Conservation (phyloP, 1,139 yeast genomes). For the Debaryomycetaceae sp. region DNA sequence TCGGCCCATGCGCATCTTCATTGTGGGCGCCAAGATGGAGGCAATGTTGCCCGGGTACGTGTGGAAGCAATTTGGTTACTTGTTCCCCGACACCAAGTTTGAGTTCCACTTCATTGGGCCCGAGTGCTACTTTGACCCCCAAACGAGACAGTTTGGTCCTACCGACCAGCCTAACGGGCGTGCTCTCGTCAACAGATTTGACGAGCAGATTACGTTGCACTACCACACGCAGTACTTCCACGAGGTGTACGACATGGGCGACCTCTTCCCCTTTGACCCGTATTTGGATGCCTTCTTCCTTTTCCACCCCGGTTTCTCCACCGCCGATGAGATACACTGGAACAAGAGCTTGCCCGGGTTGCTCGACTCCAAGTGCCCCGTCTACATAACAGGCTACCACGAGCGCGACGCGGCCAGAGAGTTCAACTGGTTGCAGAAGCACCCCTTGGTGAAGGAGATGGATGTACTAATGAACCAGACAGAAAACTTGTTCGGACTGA, state of each 20-base stretch:
- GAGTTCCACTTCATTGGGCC: slow-evolving; percentile 95
- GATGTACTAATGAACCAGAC: slow-evolving; percentile 78
- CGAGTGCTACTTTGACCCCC: slow-evolving; percentile 73
- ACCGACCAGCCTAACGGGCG: slow-evolving; percentile 42
- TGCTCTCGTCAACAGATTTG: slow-evolving; percentile 70
- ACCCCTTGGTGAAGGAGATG: slow-evolving; percentile 57
- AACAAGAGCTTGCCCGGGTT: slow-evolving; percentile 77
- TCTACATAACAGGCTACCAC: slow-evolving; percentile 88
- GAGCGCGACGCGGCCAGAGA: slow-evolving; percentile 68
- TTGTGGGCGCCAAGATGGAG: slow-evolving; percentile 90
- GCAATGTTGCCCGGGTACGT: slow-evolving; percentile 91
- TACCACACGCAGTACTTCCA: slow-evolving; percentile 91
- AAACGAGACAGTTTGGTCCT: slow-evolving; percentile 32
- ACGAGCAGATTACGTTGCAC: slow-evolving; percentile 68
- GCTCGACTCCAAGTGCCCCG: slow-evolving; percentile 87
- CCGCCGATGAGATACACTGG: slow-evolving; percentile 82
- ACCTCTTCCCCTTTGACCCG: slow-evolving; percentile 97
- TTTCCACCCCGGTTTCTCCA: slow-evolving; percentile 93
- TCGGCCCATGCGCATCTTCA: slow-evolving; percentile 83
- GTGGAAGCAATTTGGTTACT: slow-evolving; percentile 88
- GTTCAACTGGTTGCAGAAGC: slow-evolving; percentile 66
- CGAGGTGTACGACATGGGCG: slow-evolving; percentile 84
- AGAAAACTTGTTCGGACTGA: slow-evolving; percentile 71
- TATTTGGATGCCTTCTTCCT: slow-evolving; percentile 86
- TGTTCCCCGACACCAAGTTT: slow-evolving; percentile 78